These are phyloP conservation scores for Populus tremula DNA, from an alignment of 345 rosid genomes.

Conservation along the genomic window DNA sequence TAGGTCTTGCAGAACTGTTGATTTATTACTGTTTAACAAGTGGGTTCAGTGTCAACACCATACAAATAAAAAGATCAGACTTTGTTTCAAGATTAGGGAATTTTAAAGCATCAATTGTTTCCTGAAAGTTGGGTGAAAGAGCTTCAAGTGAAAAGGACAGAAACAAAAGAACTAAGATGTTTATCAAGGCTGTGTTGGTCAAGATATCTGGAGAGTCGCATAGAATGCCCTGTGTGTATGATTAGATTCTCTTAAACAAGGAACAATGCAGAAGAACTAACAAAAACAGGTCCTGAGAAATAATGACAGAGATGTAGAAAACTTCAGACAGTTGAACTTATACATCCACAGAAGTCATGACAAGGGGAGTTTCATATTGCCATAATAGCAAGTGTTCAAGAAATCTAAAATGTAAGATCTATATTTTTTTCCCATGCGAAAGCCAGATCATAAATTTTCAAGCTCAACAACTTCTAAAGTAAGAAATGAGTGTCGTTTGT, in stretches of 20 bases:
- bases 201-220: neutral
- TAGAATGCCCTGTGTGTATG: neutral
- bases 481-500: too few species aligned
- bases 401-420: neutral
- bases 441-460: too few species aligned
- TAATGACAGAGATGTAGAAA: neutral
- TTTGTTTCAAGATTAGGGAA: neutral
- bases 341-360: neutral
- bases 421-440: too few species aligned
- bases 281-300: neutral
- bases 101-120: neutral
- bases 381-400: neutral
- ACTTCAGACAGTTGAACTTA: neutral
- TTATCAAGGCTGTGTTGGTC: neutral
- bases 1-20: neutral
- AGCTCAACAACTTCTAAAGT: too few species aligned
- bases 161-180: neutral
- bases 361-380: neutral
- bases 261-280: neutral
- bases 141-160: neutral
- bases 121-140: neutral
- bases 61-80: neutral
- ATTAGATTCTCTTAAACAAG: conserved; percentile 2
- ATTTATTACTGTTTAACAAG: neutral
- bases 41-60: too few species aligned